Percentiles rank a stretch among this genome's conserved stretches.
These are phyloP conservation scores for Solanum sejunctum DNA, from an alignment of 257 asterid genomes.

Conservation along the genomic window DNA sequence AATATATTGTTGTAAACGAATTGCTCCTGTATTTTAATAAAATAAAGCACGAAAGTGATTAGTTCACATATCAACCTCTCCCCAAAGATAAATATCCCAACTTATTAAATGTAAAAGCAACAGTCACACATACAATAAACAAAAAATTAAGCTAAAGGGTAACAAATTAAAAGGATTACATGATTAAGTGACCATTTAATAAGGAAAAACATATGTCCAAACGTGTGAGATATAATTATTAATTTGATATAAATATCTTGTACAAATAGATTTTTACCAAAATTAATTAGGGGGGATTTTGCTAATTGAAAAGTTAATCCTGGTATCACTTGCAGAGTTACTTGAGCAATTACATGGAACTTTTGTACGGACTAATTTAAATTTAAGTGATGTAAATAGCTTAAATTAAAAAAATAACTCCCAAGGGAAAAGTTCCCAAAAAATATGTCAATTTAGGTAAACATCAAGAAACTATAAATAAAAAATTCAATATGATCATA, in stretches of 20 bases:
- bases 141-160: neutral
- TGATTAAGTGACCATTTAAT: neutral
- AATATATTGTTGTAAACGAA: neutral
- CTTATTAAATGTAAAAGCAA: neutral
- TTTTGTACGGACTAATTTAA: neutral
- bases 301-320: neutral
- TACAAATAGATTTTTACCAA: no score
- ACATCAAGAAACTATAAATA: neutral
- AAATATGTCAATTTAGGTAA: neutral
- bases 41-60: neutral
- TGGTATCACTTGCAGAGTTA: neutral
- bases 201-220: neutral
- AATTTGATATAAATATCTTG: neutral
- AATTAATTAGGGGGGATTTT: neutral
- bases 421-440: neutral
- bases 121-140: neutral
- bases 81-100: neutral
- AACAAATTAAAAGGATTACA: neutral
- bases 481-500: neutral
- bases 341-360: neutral
- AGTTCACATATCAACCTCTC: neutral
- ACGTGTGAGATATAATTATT: neutral
- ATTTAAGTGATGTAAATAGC: neutral
- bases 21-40: neutral
- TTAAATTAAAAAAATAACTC: neutral